Evolutionary conservation across 148 eudicot species (phyloP).

Genomic region (Fagopyrum homotropicum): DNA sequence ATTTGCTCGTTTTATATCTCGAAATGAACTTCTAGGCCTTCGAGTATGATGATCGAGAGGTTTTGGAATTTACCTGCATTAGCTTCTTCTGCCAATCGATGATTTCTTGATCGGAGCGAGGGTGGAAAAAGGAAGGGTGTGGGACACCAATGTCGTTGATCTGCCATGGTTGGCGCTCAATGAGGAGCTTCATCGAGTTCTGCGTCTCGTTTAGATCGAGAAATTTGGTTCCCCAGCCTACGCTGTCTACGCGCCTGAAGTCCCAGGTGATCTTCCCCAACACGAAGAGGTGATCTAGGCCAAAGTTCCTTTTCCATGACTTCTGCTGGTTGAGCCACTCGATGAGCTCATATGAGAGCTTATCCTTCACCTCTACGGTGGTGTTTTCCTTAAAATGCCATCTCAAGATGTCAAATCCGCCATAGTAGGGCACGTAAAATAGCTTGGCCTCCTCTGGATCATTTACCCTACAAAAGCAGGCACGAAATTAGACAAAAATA

Average conservation of each 20-base stretch:
- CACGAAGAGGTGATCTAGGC: slow-evolving; percentile 69
- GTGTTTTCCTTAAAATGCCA: slow-evolving; percentile 64
- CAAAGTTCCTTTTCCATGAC: slow-evolving; percentile 45
- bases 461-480: slow-evolving; percentile 30
- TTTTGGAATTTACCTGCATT: slow-evolving; percentile 14
- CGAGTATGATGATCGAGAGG: too few relatives aligned
- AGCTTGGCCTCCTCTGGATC: slow-evolving; percentile 51
- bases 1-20: neutral
- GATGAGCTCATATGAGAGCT: slow-evolving; percentile 40
- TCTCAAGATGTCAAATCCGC: slow-evolving; percentile 56
- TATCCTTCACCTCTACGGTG: slow-evolving; percentile 46
- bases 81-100: slow-evolving; percentile 39
- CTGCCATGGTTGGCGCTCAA: slow-evolving; percentile 79
- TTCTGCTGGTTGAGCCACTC: slow-evolving; percentile 45
- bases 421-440: slow-evolving; percentile 79
- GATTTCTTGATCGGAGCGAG: slow-evolving; percentile 50
- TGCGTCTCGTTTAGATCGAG: slow-evolving; percentile 46
- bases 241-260: slow-evolving; percentile 35
- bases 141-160: slow-evolving; percentile 66
- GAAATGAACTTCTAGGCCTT: neutral
- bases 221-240: slow-evolving; percentile 53
- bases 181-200: slow-evolving; percentile 62
- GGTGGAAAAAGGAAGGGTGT: slow-evolving; percentile 81
- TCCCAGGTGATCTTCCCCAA: slow-evolving; percentile 82
- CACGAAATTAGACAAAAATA: neutral